Evolutionary conservation across 73 alveolate species (phyloP).

Genomic region (Paramecium tetraurelia): DNA sequence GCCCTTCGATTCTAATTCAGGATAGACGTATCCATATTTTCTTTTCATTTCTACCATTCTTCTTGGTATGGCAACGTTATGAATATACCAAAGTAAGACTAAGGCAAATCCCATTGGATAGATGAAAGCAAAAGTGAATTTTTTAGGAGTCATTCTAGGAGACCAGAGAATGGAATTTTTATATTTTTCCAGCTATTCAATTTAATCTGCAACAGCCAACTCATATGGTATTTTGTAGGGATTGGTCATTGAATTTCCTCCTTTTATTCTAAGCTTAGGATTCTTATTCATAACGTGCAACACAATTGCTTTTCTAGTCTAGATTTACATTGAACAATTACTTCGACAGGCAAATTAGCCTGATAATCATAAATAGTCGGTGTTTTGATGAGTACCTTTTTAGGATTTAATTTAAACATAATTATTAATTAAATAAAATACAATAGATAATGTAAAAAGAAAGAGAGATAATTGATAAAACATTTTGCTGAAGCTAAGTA

Average conservation of each 20-base stretch:
- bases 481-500: constrained; percentile 40
- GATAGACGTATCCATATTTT: constrained; percentile 57
- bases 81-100: constrained; percentile 50
- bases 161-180: constrained; percentile 58
- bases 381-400: background rate
- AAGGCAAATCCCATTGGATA: constrained; percentile 60
- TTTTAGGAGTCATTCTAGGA: constrained; percentile 56
- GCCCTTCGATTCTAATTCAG: constrained; percentile 57
- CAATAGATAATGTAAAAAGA: background rate
- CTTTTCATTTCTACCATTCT: constrained; percentile 51
- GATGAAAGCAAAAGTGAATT: constrained; percentile 40
- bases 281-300: constrained; percentile 27
- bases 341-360: constrained; percentile 22
- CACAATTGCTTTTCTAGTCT: constrained; percentile 59
- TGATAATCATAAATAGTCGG: constrained; percentile 37
- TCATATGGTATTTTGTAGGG: constrained; percentile 61
- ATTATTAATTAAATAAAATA: background rate
- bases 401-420: constrained; percentile 49
- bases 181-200: constrained; percentile 49
- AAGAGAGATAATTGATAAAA: background rate
- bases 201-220: constrained; percentile 51
- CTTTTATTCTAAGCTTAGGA: constrained; percentile 45
- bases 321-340: background rate
- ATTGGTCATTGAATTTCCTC: constrained; percentile 57
- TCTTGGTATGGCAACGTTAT: constrained; percentile 56